Evolutionary conservation across 148 eudicot genomes (phyloP), one percentile per base, ranked within the genome.

Genomic region (Agrostemma githago): DNA sequence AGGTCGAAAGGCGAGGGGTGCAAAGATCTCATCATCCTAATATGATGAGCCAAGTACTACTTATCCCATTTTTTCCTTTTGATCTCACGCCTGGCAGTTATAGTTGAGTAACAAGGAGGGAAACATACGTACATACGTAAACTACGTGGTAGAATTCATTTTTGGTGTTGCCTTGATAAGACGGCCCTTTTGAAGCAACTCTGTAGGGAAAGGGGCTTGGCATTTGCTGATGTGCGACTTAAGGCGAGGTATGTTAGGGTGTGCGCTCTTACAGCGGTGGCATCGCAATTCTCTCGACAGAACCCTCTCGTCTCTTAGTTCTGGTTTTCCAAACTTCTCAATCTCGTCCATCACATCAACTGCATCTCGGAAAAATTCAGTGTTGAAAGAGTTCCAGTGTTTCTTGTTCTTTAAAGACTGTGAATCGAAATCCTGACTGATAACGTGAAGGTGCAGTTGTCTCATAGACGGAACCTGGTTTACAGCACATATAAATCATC

Each of bases 371-470:
- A 92, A 95, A 73, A 95, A 95, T n/a, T 88, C 85, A 44, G 93
- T 83, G 70, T 79, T 95, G 80, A 95, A 95, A 54, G 97, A 95
- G 83, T 92, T 90, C 98, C 97, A 95, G 82, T 95, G 98, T 86
- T 95, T 95, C 86, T 95, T 95, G 72, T 95, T 82, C 93, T 84
- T 95, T 77, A 95, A 73, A 80, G 88, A 86, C 57, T 63, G 76
- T 4, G 98, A 95, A 78, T 90, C 83, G 44, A 90, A 95, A 74
- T 95, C 98, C 75, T 95, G 98, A 82, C 98, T 95, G 64, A 95
- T 88, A 12, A 95, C 96, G 62, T 92, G 96, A 82, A 92, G 93
- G 82, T 91, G 98, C 83, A 91, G 76, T 67, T 91, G 98, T 66
- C 92, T 86, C 97, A 94, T 88, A 60, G 98, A 95, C 53, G 98